These are phyloP conservation scores for Spergularia marina DNA, from an alignment of 148 eudicot species.

Conservation along the genomic window DNA sequence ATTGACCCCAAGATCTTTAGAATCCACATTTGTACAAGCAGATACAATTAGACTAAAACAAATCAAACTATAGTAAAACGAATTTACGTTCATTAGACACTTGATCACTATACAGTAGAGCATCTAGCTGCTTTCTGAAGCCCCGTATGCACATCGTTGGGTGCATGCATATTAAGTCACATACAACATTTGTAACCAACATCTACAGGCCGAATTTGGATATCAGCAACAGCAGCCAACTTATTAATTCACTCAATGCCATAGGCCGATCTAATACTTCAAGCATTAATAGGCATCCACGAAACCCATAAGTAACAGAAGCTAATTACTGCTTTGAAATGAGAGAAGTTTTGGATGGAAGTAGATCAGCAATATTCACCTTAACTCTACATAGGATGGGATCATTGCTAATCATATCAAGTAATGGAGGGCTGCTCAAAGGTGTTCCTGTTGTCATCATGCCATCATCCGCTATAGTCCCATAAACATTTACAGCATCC, in stretches of 20 bases:
- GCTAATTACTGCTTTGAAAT: neutral
- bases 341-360: neutral
- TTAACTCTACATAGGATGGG: conserved; percentile 76
- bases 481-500: conserved; percentile 87
- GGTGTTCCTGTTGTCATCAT: conserved; percentile 78
- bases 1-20: neutral
- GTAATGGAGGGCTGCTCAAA: conserved; percentile 76
- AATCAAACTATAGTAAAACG: neutral
- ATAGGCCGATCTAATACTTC: neutral
- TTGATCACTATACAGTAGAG: neutral
- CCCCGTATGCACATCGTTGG: neutral
- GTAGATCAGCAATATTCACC: conserved; percentile 34
- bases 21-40: neutral
- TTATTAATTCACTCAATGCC: neutral
- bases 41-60: neutral
- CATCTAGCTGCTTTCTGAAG: neutral
- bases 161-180: neutral
- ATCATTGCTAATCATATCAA: conserved; percentile 97
- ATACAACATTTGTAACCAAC: neutral
- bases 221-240: neutral
- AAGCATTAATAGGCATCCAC: neutral
- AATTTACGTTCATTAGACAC: neutral
- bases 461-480: conserved; percentile 52
- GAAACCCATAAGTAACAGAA: neutral
- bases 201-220: neutral